Base-by-base conservation (phyloP, 169 alveolate species). In the Eimeria tenella region DNA sequence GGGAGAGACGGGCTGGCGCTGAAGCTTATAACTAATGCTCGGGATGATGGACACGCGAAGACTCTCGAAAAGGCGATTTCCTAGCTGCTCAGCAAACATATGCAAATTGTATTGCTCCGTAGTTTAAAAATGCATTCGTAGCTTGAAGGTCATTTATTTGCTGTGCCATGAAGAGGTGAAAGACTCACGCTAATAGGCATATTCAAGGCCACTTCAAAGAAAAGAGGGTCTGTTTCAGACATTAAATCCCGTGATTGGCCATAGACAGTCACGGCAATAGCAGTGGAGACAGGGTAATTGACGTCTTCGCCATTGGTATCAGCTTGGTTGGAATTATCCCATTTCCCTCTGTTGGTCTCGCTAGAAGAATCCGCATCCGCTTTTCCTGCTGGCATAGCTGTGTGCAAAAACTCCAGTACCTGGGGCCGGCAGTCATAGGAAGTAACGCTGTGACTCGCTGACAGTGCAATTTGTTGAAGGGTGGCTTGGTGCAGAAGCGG, bases 241-340 rank as follows among this genome's bases (percentile, higher is more conserved):
- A 79, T 53, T 56, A 92, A 70, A 52, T 81, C 82, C 23, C 95
- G 75, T 55, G 90, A 65, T 77, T 92, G 74, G 53, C 95, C 95
- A 10, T 92, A 92, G 31, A 92, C 77, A 23, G 95, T 92, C 17
- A 92, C 95, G 53, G 95, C 95, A 7, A 92, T 49, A 11, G 95
- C 95, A 84, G 81, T 63, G 19, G 77, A 62, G 55, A 63, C 90
- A 23, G 23, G 58, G 23, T 21, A 49, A 79, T 79, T 63, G 50
- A 13, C 1, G 21, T 50, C 92, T 13, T 49, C 58, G 23, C 74
- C n/a, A 79, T 50, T 49, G 92, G 9, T 49, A 6, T 82, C 19
- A 58, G 6, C 25, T 2, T 56, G 90, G 17, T 21, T 55, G 13
- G 63, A n/a, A 4, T 56, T 53, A 25, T 23, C 63, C 53, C 49